phyloP scores from a whole-genome alignment of 2,329 filamentous ascomycete genomes.

The Drechslerella dactyloides region DNA sequence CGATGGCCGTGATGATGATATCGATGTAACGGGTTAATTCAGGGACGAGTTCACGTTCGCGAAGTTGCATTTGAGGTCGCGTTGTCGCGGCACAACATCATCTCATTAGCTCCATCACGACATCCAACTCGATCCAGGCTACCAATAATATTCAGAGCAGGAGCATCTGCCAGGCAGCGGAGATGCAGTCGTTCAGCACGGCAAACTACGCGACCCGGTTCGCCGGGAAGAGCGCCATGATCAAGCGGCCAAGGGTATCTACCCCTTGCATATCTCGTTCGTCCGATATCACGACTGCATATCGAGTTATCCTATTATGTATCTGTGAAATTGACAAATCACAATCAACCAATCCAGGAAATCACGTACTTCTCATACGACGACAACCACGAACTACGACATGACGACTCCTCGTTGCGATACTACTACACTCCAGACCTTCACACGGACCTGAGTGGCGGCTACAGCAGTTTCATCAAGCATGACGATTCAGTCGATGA shows the following conservation, averaged over 20 bases:
- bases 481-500: conserved; percentile 83
- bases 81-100: conserved; percentile 37
- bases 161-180: neutral
- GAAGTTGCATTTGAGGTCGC: conserved; percentile 11
- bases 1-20: neutral
- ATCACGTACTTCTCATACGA: conserved; percentile 94
- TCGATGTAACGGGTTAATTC: neutral
- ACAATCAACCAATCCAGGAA: conserved; percentile 66
- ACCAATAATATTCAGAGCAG: neutral
- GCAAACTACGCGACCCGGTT: conserved; percentile 76
- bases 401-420: conserved; percentile 78
- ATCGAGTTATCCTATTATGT: neutral
- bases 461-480: conserved; percentile 82
- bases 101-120: neutral
- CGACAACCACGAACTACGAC: conserved; percentile 75
- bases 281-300: neutral
- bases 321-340: neutral
- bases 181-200: conserved; percentile 60
- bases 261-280: neutral
- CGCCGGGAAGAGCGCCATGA: conserved; percentile 69
- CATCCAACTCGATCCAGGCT: neutral
- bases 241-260: conserved; percentile 74
- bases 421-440: conserved; percentile 84
- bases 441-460: conserved; percentile 75
- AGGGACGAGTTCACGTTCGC: neutral